Evolutionary conservation across 202 grass and related monocot species (phyloP).

Genomic region (Hordeum pubiflorum): DNA sequence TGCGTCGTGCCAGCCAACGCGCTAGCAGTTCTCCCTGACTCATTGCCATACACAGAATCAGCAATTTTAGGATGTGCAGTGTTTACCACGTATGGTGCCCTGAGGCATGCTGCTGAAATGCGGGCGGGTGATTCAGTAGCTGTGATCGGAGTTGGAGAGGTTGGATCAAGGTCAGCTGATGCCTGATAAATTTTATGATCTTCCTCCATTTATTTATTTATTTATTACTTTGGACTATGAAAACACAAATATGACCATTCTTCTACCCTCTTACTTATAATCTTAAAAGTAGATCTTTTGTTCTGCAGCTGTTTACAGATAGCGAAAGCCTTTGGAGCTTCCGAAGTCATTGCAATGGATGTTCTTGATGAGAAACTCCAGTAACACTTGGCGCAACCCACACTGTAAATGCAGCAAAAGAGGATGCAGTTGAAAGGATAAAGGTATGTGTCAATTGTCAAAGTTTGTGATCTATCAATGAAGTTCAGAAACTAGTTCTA

Average conservation of each 20-base stretch:
- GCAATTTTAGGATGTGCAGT: slow-evolving; percentile 93
- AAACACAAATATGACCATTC: too few species aligned
- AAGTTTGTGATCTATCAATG: slow-evolving; percentile 9
- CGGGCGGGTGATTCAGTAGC: slow-evolving; percentile 82
- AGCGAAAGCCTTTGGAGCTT: slow-evolving; percentile 90
- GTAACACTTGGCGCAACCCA: slow-evolving; percentile 83
- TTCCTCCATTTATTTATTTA: too few species aligned
- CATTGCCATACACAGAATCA: slow-evolving; percentile 83
- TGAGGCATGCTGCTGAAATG: slow-evolving; percentile 92
- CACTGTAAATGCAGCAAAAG: slow-evolving; percentile 74
- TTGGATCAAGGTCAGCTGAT: slow-evolving; percentile 77
- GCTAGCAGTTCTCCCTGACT: slow-evolving; percentile 64
- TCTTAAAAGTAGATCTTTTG: too few species aligned
- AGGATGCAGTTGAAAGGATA: slow-evolving; percentile 85
- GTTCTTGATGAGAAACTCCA: slow-evolving; percentile 87
- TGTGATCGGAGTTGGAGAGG: slow-evolving; percentile 94
- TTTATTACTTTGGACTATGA: too few species aligned
- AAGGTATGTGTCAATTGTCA: slow-evolving; percentile 57
- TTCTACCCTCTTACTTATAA: too few species aligned
- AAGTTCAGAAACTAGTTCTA: too few species aligned
- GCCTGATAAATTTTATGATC: too few species aligned
- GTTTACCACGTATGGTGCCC: slow-evolving; percentile 81
- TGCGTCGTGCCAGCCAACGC: slow-evolving; percentile 89
- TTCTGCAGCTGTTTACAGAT: slow-evolving; percentile 95
- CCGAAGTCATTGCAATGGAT: slow-evolving; percentile 89